phyloP scores from a whole-genome alignment of 2,329 filamentous ascomycete species.

The Talaromyces sp. region DNA sequence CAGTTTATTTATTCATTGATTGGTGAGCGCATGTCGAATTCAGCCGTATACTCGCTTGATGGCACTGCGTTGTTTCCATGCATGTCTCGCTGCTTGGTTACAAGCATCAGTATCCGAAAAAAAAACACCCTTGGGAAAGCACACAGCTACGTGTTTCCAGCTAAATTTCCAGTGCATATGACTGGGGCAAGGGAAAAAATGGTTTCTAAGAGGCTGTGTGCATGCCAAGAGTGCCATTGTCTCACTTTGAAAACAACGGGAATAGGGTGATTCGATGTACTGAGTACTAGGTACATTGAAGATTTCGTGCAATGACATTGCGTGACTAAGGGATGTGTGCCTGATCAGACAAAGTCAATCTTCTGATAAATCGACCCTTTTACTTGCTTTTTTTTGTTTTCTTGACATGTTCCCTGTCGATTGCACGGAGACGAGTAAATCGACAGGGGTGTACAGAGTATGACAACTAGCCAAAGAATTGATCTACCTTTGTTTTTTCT shows the following conservation, averaged over 20 bases:
- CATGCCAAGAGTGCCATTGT: background rate
- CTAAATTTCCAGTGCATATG: background rate
- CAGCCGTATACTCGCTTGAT: background rate
- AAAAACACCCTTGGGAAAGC: background rate
- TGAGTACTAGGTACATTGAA: background rate
- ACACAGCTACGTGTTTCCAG: background rate
- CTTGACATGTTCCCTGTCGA: background rate
- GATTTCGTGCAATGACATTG: background rate
- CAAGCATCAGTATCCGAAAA: background rate
- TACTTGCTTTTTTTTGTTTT: background rate
- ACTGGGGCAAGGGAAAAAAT: background rate
- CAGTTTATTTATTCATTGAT: background rate
- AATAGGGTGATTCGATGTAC: background rate
- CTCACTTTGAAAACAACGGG: background rate
- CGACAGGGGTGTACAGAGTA: background rate
- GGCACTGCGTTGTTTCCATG: background rate
- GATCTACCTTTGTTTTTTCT: background rate
- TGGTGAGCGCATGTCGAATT: background rate
- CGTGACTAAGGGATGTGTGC: background rate
- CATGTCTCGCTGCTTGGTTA: background rate
- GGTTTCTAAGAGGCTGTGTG: background rate
- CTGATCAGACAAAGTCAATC: background rate
- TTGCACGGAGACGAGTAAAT: background rate
- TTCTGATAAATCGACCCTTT: background rate
- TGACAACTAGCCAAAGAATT: background rate